Base-by-base conservation (phyloP, 768 basidiomycete genomes). In the Stropharia rugosoannulata region DNA sequence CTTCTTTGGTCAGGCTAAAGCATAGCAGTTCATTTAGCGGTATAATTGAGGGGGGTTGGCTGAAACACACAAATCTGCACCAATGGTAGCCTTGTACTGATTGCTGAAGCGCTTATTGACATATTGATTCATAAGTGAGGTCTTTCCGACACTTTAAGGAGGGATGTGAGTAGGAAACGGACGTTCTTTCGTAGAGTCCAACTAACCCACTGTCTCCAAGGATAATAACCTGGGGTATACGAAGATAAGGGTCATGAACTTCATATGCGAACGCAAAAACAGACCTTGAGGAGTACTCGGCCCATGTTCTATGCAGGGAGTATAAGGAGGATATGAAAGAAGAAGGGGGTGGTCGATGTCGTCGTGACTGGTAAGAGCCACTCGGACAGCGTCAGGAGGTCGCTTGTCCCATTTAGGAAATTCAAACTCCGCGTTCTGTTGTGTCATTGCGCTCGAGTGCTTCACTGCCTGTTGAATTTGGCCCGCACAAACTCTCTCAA, bases 111-210 rank as follows among this genome's bases (percentile, higher is more conserved):
- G 90, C 75, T 98, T 98, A 85, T 98, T 98, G 62, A 99, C 97
- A 78, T 97, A 98, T 76, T 99, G 97, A 79, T 98, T 98, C 97
- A 99, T 99, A 66, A 99, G 89, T 27, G 96, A 98, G 40, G 97
- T 98, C 89, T 98, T 98, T 41, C 95, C 96, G 71, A 98, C 96
- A 55, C 95, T 95, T 65, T 15, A 59, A 18, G 39, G 27, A 10
- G 13, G 29, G 50, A 58, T 3, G 58, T 66, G 51, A 68, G 61
- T 48, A 59, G 49, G 41, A 13, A 43, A 55, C 27, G 41, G 29
- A 29, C 40, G 13, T 40, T 41, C 49, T 42, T 19, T 35, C 55
- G 57, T 25, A 32, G 29, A 59, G 55, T 59, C 41, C 51, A 54
- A 63, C 91, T 59, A 68, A 93, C 92, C 92, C 92, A 74, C 92